Base-by-base conservation (phyloP, 2,329 filamentous ascomycete genomes). In the Trichoderma citrinoviride region DNA sequence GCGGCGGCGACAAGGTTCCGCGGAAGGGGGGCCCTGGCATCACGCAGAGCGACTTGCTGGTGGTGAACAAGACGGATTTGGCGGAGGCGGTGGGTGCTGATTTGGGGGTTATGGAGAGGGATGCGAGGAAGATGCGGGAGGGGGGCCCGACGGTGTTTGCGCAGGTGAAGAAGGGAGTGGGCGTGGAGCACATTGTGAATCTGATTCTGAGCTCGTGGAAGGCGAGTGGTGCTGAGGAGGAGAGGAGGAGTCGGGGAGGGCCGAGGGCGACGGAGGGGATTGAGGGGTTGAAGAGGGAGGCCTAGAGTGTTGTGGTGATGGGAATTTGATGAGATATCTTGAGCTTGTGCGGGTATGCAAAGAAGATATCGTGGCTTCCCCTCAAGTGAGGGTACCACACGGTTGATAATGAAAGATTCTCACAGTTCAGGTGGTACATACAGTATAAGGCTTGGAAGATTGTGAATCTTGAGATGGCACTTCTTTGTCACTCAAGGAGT, bases 31-130 rank as follows among this genome's bases (percentile, higher is more conserved):
- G 95, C 0, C 95, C 95, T 0, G 95, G 95, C 1, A 99, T 99
- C 76, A 99, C 95, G 5, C 94, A 97, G 80, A 95, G 91, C 72
- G 95, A 99, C 74, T 76, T 99, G 76, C 79, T 99, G 69, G 85
- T 99, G 21, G 92, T 99, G 58, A 99, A 99, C 79, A 99, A 99
- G 87, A 97, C 93, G 50, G 95, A 99, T 79, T 78, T 99, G 69
- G 93, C 95, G 0, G 90, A 93, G 78, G 87, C 91, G 6, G 89
- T 99, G 25, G 95, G 95, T 15, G 95, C 95, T 0, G 95, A 98
- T 77, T 76, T 99, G 70, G 84, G 80, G 21, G 92, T 99, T 49
- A 99, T 99, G 95, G 95, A 98, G 80, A 81, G 93, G 65, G 95
- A 98, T 79, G 90, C 93, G 15, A 84, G 92, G 71, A 94, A 93